Percentiles rank a stretch among this genome's conserved stretches.
Conservation (phyloP, 371 early-diverging fungal genomes). For the Dichotomocladium elegans region DNA sequence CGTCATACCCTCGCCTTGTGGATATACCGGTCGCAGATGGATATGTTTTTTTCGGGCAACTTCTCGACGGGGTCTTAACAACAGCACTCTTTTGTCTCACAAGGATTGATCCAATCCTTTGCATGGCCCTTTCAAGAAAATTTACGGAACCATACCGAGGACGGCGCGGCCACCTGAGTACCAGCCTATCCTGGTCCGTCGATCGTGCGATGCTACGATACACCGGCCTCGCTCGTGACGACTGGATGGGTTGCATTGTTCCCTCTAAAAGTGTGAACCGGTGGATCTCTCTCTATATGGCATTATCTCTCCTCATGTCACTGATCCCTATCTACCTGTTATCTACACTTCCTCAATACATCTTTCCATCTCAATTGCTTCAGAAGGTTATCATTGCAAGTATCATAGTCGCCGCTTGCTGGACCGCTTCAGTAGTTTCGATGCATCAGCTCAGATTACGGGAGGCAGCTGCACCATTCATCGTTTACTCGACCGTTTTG, state of each 20-base stretch:
- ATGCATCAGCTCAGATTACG: too few species aligned
- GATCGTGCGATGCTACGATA: not conserved
- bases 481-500: not conserved
- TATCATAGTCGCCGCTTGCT: too few species aligned
- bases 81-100: not conserved
- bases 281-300: not conserved
- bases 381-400: not conserved
- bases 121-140: not conserved
- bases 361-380: not conserved
- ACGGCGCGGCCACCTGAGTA: not conserved
- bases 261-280: not conserved
- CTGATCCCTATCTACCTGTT: not conserved
- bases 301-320: not conserved
- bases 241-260: not conserved
- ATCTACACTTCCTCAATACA: not conserved
- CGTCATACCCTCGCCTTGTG: not conserved
- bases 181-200: not conserved
- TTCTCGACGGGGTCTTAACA: not conserved
- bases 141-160: not conserved
- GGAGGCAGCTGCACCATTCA: too few species aligned
- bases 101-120: not conserved
- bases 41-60: not conserved
- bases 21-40: not conserved
- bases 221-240: not conserved
- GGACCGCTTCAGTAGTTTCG: not conserved